phyloP scores from a whole-genome alignment of 495 filamentous ascomycete genomes.

The Bryoglossum gracile region DNA sequence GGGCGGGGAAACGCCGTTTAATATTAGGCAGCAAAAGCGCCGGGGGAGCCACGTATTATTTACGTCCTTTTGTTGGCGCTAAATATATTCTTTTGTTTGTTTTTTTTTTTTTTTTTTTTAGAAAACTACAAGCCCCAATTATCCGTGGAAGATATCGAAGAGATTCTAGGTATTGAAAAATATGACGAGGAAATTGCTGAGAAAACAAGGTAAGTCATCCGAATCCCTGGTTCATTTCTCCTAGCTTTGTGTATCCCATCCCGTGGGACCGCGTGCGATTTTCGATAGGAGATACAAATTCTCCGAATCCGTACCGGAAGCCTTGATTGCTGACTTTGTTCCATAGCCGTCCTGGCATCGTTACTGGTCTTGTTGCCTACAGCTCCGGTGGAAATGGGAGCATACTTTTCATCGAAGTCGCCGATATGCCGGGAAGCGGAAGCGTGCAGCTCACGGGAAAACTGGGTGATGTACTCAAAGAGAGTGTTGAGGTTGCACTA shows the following conservation, averaged over 20 bases:
- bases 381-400: slow-evolving; percentile 86
- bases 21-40: too few species aligned
- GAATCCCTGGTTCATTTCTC: not conserved
- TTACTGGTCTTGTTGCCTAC: slow-evolving; percentile 97
- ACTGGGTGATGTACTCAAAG: slow-evolving; percentile 95
- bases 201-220: slow-evolving; percentile 41
- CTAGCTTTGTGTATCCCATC: not conserved
- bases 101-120: too few species aligned
- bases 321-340: slow-evolving; percentile 22
- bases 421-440: slow-evolving; percentile 91
- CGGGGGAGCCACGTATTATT: too few species aligned
- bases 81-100: too few species aligned
- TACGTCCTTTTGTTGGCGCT: too few species aligned
- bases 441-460: slow-evolving; percentile 96
- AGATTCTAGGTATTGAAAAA: slow-evolving; percentile 86
- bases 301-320: slow-evolving; percentile 1
- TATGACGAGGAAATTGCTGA: slow-evolving; percentile 96
- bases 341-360: slow-evolving; percentile 72
- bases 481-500: slow-evolving; percentile 92
- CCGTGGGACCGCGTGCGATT: not conserved
- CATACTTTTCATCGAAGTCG: slow-evolving; percentile 97
- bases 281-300: slow-evolving; percentile 6
- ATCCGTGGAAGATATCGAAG: slow-evolving; percentile 71
- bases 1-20: too few species aligned
- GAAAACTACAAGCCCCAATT: slow-evolving; percentile 69